A percentile compares a stretch with the other conserved stretches of the same genome.
These are phyloP conservation scores for Rhizoctonia solani DNA, from an alignment of 1,284 basidiomycete genomes.

Conservation along the genomic window DNA sequence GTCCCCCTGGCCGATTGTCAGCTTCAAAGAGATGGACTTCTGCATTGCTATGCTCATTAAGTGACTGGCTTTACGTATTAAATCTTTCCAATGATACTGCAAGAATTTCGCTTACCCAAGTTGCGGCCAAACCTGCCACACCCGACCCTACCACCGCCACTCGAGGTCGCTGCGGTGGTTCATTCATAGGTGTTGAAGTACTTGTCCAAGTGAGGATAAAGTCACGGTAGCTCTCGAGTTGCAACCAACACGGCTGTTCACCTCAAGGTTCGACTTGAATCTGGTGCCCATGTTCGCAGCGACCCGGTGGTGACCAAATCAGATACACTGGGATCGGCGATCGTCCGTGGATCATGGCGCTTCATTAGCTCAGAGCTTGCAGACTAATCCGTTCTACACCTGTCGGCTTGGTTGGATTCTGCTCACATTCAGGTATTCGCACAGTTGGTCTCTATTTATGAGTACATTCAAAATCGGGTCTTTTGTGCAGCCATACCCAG, in stretches of 20 bases:
- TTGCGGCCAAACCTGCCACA: conserved; percentile 74
- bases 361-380: background rate
- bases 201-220: too few species aligned
- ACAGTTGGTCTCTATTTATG: too few species aligned
- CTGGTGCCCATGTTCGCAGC: background rate
- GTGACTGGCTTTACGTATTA: conserved; percentile 42
- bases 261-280: too few species aligned
- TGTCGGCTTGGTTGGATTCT: too few species aligned
- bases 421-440: too few species aligned
- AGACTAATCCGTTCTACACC: too few species aligned
- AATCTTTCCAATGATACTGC: too few species aligned
- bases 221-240: too few species aligned
- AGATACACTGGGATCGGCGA: conserved; percentile 5
- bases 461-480: too few species aligned
- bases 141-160: conserved; percentile 81
- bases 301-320: background rate
- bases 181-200: conserved; percentile 42
- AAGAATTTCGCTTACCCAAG: conserved; percentile 73
- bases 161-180: background rate
- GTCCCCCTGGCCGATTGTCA: conserved; percentile 70
- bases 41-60: conserved; percentile 80
- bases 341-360: conserved; percentile 10
- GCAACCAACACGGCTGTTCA: too few species aligned
- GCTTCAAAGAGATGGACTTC: conserved; percentile 81
- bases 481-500: too few species aligned